Evolutionary conservation across 2,329 filamentous ascomycete genomes (phyloP).

Genomic region (Venturia nashicola): DNA sequence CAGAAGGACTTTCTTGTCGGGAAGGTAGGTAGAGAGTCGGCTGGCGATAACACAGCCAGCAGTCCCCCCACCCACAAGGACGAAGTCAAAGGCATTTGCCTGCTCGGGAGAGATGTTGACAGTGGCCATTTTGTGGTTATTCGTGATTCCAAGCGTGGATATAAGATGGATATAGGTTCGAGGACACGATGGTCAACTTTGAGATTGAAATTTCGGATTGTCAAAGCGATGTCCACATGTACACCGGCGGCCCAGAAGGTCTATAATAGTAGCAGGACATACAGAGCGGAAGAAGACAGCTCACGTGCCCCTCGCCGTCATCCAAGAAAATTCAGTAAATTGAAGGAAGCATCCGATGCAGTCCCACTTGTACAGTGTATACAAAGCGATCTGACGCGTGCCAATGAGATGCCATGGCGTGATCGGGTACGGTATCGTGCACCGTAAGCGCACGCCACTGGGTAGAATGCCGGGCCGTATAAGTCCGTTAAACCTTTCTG

Average conservation of each 20-base stretch:
- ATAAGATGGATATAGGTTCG: not conserved
- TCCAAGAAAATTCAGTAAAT: not conserved
- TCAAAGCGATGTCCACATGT: not conserved
- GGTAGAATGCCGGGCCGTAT: not conserved
- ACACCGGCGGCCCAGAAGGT: not conserved
- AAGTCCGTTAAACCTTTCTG: not conserved
- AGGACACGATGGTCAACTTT: not conserved
- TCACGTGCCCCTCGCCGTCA: not conserved
- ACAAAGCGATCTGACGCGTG: not conserved
- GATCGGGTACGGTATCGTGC: not conserved
- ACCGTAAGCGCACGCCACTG: no score
- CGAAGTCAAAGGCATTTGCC: constrained; percentile 64
- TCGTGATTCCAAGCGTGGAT: not conserved
- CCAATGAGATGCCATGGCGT: not conserved
- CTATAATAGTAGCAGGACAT: not conserved
- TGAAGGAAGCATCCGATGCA: not conserved
- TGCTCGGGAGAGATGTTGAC: constrained; percentile 52
- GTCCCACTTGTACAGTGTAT: not conserved
- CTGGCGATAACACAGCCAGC: constrained; percentile 77
- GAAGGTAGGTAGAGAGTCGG: constrained; percentile 70
- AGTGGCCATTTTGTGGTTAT: constrained; percentile 46
- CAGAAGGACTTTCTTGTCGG: constrained; percentile 66
- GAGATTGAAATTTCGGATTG: not conserved
- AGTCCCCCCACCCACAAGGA: constrained; percentile 75
- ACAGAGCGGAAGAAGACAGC: not conserved